phyloP scores from a whole-genome alignment of 179 eudicot genomes.

The Beta macrorhiza region DNA sequence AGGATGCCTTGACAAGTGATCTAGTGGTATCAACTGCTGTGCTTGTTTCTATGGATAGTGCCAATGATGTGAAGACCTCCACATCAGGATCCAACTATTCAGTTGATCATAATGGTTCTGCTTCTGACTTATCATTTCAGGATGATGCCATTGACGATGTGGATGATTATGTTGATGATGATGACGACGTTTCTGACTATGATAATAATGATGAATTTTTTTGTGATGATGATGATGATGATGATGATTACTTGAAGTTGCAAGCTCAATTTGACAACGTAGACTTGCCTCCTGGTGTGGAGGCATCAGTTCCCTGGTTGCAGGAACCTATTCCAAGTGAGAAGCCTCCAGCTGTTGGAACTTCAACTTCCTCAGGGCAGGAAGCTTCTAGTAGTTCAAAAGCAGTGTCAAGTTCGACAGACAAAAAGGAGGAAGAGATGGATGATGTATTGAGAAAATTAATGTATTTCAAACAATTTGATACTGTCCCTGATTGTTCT shows the following conservation, averaged over 20 bases:
- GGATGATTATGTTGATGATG: constrained; percentile 37
- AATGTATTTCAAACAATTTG: constrained; percentile 54
- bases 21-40: constrained; percentile 18
- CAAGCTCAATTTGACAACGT: constrained; percentile 82
- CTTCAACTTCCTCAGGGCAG: constrained; percentile 20
- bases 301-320: constrained; percentile 73
- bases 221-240: constrained; percentile 34
- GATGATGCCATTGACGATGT: constrained; percentile 29
- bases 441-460: constrained; percentile 51
- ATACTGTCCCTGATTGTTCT: constrained; percentile 56
- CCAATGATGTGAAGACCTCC: constrained; percentile 26
- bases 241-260: constrained; percentile 53
- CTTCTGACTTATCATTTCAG: constrained; percentile 34
- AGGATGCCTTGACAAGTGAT: constrained; percentile 30
- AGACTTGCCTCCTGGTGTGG: constrained; percentile 88
- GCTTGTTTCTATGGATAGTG: constrained; percentile 12
- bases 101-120: constrained; percentile 28
- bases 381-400: constrained; percentile 47
- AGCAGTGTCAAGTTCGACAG: constrained; percentile 36
- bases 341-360: constrained; percentile 19
- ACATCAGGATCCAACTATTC: constrained; percentile 31
- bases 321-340: constrained; percentile 39
- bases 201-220: constrained; percentile 44
- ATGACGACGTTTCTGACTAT: constrained; percentile 35
- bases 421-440: constrained; percentile 38